These are phyloP conservation scores for Boletus sp. DNA, from an alignment of 768 basidiomycete genomes.

Conservation along the genomic window DNA sequence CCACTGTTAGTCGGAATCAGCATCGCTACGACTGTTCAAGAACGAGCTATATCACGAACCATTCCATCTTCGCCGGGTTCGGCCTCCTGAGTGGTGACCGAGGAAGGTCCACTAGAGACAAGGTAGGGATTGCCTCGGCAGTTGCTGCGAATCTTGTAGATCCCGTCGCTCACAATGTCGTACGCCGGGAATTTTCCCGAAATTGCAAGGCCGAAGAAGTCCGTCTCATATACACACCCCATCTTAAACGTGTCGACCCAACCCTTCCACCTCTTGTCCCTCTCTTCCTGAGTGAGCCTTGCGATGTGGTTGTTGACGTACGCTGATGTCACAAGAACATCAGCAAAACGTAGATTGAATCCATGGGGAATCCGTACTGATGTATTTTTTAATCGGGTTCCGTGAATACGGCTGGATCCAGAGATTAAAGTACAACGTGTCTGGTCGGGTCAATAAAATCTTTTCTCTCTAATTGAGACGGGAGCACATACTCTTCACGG, in stretches of 20 bases:
- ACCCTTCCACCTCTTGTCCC: background rate
- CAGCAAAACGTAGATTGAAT: background rate
- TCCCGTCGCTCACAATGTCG: background rate
- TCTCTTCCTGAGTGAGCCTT: background rate
- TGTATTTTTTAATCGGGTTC: background rate
- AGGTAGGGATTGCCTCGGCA: background rate
- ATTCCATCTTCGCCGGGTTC: background rate
- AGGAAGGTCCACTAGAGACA: background rate
- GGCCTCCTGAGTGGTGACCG: background rate
- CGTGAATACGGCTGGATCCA: background rate
- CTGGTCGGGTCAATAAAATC: background rate
- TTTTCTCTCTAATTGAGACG: too few relatives aligned
- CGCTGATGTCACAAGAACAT: background rate
- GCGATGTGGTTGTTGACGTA: background rate
- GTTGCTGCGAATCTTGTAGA: slow-evolving; percentile 7
- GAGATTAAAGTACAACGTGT: background rate
- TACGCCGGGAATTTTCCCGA: background rate
- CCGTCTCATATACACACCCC: slow-evolving; percentile 1
- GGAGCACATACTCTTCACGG: slow-evolving; percentile 1
- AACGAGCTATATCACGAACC: background rate
- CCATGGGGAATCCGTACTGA: background rate
- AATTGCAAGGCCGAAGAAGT: background rate
- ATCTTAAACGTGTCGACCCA: background rate
- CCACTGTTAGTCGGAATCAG: slow-evolving; percentile 2
- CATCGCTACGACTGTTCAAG: background rate